Evolutionary conservation across 169 alveolate species (phyloP).

Genomic region (Perkinsus olseni): DNA sequence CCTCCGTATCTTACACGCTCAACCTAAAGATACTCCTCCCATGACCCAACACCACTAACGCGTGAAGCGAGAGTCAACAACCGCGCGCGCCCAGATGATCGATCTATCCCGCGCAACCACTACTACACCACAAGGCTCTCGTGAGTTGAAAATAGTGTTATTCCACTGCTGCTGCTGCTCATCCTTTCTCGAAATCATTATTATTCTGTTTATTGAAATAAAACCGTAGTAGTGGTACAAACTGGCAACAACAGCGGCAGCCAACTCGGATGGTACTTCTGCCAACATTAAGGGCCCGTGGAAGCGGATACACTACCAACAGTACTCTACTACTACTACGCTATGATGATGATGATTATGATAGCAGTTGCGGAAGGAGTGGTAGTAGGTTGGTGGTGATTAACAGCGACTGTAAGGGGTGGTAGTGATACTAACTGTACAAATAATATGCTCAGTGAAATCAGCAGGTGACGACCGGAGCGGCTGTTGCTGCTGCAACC

Average conservation of each 20-base stretch:
- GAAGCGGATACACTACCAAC: too few species aligned
- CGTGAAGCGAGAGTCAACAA: neutral
- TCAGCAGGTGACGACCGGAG: neutral
- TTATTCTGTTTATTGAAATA: neutral
- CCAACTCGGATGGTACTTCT: too few species aligned
- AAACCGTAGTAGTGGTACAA: too few species aligned
- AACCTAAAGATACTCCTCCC: neutral
- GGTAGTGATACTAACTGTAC: neutral
- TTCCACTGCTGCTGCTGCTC: neutral
- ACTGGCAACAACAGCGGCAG: too few species aligned
- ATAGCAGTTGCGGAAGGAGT: too few species aligned
- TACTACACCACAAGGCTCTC: neutral
- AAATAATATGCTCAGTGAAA: neutral
- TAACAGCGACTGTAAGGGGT: neutral
- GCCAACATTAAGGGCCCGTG: too few species aligned
- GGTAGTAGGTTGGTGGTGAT: too few species aligned
- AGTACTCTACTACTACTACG: too few species aligned
- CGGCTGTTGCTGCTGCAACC: neutral
- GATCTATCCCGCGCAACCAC: neutral
- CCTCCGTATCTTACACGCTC: neutral
- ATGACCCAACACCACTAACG: neutral
- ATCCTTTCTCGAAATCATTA: neutral
- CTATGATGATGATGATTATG: too few species aligned
- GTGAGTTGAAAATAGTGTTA: neutral
- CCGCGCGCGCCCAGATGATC: neutral